Conservation (phyloP, 78 protist species). For the Dictyostelium brefeldianum region DNA sequence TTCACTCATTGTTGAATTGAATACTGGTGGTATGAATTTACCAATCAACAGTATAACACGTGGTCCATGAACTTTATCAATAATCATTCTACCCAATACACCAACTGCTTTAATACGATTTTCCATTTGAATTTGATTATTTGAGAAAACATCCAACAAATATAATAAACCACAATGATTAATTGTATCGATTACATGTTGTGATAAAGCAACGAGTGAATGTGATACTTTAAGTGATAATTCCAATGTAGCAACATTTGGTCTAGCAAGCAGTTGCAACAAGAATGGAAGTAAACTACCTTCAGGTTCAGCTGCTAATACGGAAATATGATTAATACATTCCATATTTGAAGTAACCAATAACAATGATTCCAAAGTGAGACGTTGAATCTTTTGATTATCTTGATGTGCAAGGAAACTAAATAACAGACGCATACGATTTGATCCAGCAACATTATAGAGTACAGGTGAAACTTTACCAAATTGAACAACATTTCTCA, state of each 20-base stretch:
- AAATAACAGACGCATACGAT: conserved; percentile 29
- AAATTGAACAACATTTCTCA: conserved; percentile 51
- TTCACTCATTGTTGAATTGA: conserved; percentile 87
- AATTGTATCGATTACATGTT: conserved; percentile 51
- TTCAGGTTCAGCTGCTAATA: background rate
- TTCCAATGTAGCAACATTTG: conserved; percentile 7
- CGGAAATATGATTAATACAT: conserved; percentile 79
- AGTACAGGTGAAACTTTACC: conserved; percentile 34
- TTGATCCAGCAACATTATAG: conserved; percentile 2
- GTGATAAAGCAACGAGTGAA: conserved; percentile 38
- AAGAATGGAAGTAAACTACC: conserved; percentile 14
- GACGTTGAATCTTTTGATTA: background rate
- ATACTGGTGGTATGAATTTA: conserved; percentile 86
- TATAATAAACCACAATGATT: conserved; percentile 74
- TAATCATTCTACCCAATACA: conserved; percentile 53
- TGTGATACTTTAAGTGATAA: background rate
- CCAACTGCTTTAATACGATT: conserved; percentile 31
- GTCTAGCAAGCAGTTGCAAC: conserved; percentile 37
- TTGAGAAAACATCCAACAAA: conserved; percentile 55
- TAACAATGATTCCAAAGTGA: conserved; percentile 20
- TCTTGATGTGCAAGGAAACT: conserved; percentile 29
- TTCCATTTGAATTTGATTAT: conserved; percentile 38
- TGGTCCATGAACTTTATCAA: conserved; percentile 84
- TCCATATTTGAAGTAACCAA: conserved; percentile 58
- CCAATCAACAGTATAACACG: conserved; percentile 18